Conservation (phyloP, 2,329 filamentous ascomycete species). For the Orbilia blumenaviensis region DNA sequence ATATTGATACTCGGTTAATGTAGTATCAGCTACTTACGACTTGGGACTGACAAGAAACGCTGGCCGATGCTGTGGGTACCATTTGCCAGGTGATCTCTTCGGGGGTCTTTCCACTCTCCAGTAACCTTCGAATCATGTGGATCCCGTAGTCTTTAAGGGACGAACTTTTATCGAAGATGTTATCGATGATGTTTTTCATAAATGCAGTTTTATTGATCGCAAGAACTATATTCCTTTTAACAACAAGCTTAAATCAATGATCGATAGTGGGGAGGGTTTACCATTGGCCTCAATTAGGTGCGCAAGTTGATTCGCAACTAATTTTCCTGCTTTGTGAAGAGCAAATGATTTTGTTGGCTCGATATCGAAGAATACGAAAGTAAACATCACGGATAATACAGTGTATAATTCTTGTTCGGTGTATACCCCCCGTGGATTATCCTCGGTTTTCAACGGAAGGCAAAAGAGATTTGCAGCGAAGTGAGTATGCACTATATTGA, state of each 20-base stretch:
- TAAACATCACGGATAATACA: conserved; percentile 73
- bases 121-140: conserved; percentile 71
- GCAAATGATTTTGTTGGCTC: conserved; percentile 75
- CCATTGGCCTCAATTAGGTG: conserved; percentile 72
- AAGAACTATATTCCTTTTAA: conserved; percentile 12
- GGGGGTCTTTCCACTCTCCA: conserved; percentile 70
- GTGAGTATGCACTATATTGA: conserved; percentile 67
- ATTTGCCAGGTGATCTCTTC: conserved; percentile 78
- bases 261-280: conserved; percentile 65
- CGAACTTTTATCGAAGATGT: conserved; percentile 61
- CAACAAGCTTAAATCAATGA: neutral
- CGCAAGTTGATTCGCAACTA: conserved; percentile 70
- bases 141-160: conserved; percentile 72
- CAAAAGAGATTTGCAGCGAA: conserved; percentile 68
- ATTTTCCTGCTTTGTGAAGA: conserved; percentile 68
- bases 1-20: too few species aligned
- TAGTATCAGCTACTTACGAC: conserved; percentile 61
- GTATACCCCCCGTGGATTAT: conserved; percentile 66
- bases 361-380: conserved; percentile 72
- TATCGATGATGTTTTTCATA: conserved; percentile 66
- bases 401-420: conserved; percentile 69
- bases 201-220: conserved; percentile 65
- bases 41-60: conserved; percentile 76
- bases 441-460: conserved; percentile 67
- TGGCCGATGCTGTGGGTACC: conserved; percentile 72